phyloP scores from a whole-genome alignment of 2,329 filamentous ascomycete genomes.

The Aspergillus quadrilineatus region DNA sequence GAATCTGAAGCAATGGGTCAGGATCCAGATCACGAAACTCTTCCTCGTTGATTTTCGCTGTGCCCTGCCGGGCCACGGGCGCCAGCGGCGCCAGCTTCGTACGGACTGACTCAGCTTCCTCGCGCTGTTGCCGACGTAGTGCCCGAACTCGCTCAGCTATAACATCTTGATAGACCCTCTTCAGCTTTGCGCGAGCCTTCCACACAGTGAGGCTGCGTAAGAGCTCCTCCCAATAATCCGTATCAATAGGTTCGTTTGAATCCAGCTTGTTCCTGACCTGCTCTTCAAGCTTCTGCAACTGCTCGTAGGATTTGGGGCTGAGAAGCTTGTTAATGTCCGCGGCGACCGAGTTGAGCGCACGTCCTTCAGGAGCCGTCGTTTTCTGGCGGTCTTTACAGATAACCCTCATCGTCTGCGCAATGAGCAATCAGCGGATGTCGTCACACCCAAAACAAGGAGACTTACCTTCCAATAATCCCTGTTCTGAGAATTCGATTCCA shows the following conservation, averaged over 20 bases:
- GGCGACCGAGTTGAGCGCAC: conserved; percentile 77
- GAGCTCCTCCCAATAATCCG: conserved; percentile 96
- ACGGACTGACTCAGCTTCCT: conserved; percentile 61
- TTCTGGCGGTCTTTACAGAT: conserved; percentile 77
- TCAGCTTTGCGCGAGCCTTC: conserved; percentile 86
- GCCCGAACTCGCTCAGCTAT: conserved; percentile 66
- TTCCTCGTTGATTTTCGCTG: conserved; percentile 21
- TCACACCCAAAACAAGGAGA: neutral
- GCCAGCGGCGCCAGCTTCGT: conserved; percentile 55
- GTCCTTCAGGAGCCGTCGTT: conserved; percentile 64
- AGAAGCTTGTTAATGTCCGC: conserved; percentile 86
- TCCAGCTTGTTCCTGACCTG: conserved; percentile 84
- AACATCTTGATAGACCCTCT: conserved; percentile 73
- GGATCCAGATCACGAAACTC: conserved; percentile 58
- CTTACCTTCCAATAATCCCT: conserved; percentile 79
- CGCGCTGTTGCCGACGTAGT: conserved; percentile 65
- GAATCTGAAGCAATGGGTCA: conserved; percentile 64
- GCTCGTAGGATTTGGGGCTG: conserved; percentile 77
- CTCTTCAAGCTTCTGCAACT: conserved; percentile 80
- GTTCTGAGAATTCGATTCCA: conserved; percentile 77
- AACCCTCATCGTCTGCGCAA: conserved; percentile 68
- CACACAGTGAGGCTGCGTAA: conserved; percentile 80
- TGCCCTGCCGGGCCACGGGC: conserved; percentile 30
- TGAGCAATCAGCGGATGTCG: neutral
- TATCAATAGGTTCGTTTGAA: conserved; percentile 89